phyloP scores from a whole-genome alignment of 139 green algal genomes.

The Pleodorina starrii region DNA sequence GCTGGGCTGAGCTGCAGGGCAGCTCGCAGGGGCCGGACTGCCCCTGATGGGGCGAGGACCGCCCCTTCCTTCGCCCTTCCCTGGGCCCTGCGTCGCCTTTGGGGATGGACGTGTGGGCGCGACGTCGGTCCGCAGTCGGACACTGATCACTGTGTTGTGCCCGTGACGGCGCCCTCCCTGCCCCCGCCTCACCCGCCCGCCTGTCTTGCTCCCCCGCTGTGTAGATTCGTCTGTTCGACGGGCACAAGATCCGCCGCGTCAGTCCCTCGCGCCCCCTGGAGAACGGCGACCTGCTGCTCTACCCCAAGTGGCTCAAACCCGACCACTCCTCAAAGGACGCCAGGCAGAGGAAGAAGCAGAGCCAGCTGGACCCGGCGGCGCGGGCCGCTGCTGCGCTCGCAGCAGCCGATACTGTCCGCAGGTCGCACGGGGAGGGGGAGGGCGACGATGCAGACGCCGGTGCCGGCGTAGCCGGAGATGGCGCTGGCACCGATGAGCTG shows the following conservation, averaged over 20 bases:
- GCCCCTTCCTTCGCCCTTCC: too few relatives aligned
- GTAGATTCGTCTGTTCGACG: slow-evolving; percentile 35
- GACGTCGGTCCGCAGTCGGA: too few relatives aligned
- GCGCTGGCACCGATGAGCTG: background rate
- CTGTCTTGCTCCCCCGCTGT: too few relatives aligned
- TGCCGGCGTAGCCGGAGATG: background rate
- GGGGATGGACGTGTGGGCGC: too few relatives aligned
- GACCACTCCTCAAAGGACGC: background rate
- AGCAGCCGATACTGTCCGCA: background rate
- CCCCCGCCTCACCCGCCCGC: too few relatives aligned
- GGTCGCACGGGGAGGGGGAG: background rate
- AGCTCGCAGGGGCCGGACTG: too few relatives aligned
- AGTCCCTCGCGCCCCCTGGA: background rate
- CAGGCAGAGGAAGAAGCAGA: background rate
- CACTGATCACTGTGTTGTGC: too few relatives aligned
- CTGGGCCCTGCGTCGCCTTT: too few relatives aligned
- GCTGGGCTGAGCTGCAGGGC: background rate
- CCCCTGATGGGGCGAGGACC: too few relatives aligned
- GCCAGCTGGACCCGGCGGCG: background rate
- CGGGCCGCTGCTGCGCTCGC: background rate
- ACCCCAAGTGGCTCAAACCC: background rate
- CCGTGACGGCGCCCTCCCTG: too few relatives aligned
- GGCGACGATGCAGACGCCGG: background rate
- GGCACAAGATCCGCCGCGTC: background rate
- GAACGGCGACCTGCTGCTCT: slow-evolving; percentile 37